A percentile compares a stretch with the other conserved stretches of the same genome.
Conservation (phyloP, 257 asterid genomes). For the Ocimum tenuiflorum region DNA sequence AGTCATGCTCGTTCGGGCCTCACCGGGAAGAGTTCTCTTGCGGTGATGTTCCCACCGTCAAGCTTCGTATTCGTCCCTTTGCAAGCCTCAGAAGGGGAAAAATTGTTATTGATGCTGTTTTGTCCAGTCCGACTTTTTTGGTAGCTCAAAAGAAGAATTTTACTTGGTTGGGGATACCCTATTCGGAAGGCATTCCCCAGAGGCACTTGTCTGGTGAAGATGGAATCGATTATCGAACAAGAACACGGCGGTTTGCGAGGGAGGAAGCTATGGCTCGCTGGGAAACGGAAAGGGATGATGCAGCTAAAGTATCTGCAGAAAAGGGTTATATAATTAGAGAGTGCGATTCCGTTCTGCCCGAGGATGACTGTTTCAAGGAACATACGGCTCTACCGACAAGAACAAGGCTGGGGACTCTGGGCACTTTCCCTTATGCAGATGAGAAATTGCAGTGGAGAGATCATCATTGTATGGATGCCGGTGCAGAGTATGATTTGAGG, state of each 20-base stretch:
- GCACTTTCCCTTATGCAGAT: slow-evolving; percentile 54
- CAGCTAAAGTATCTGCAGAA: slow-evolving; percentile 73
- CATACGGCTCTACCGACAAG: slow-evolving; percentile 39
- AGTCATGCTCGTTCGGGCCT: slow-evolving; percentile 89
- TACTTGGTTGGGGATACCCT: slow-evolving; percentile 94
- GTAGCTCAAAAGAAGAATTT: slow-evolving; percentile 72
- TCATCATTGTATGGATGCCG: slow-evolving; percentile 97
- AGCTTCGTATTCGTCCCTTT: slow-evolving; percentile 81
- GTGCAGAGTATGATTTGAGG: slow-evolving; percentile 84
- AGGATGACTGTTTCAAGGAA: slow-evolving; percentile 48
- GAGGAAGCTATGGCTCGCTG: slow-evolving; percentile 70
- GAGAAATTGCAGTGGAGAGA: slow-evolving; percentile 88
- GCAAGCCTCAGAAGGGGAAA: slow-evolving; percentile 88
- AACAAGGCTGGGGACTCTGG: slow-evolving; percentile 50
- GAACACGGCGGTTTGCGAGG: slow-evolving; percentile 69
- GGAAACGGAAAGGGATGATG: slow-evolving; percentile 72
- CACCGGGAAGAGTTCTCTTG: slow-evolving; percentile 88
- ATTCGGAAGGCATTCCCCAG: slow-evolving; percentile 48
- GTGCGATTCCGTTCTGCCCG: slow-evolving; percentile 34
- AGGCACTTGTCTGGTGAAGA: slow-evolving; percentile 80
- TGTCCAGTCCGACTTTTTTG: slow-evolving; percentile 68
- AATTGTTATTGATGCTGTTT: slow-evolving; percentile 80
- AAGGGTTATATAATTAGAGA: slow-evolving; percentile 65
- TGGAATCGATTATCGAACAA: slow-evolving; percentile 87
- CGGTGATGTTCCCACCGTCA: slow-evolving; percentile 71